Percentiles rank a stretch among this genome's conserved stretches.
phyloP scores from a whole-genome alignment of 2,329 filamentous ascomycete genomes.

The Fusarium gaditjirri region DNA sequence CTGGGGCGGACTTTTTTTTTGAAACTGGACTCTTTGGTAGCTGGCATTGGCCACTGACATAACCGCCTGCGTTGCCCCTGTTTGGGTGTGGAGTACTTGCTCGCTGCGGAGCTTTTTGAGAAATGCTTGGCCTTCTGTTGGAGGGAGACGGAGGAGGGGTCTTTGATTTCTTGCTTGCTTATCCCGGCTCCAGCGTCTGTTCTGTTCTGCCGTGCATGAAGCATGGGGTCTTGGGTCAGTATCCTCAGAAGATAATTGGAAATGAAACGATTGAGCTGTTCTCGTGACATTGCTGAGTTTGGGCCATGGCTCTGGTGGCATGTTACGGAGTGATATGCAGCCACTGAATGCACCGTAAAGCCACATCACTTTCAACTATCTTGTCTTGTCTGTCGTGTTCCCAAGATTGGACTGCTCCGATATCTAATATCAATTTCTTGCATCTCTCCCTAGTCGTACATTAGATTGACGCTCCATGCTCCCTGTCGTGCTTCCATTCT shows the following conservation, averaged over 20 bases:
- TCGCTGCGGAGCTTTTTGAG: conserved; percentile 30
- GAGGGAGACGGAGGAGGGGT: conserved; percentile 22
- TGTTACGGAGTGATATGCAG: conserved; percentile 15
- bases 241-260: neutral
- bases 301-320: neutral
- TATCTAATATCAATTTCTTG: conserved; percentile 25
- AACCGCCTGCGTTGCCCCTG: conserved; percentile 35
- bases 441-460: conserved; percentile 29
- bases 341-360: conserved; percentile 22
- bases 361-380: conserved; percentile 10
- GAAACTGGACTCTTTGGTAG: conserved; percentile 6
- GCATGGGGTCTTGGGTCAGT: conserved; percentile 6
- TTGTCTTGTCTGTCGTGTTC: neutral
- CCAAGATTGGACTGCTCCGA: neutral
- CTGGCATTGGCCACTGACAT: conserved; percentile 32
- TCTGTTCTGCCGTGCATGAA: conserved; percentile 32
- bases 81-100: conserved; percentile 35
- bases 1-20: neutral
- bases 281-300: neutral
- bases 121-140: conserved; percentile 37
- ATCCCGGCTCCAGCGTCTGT: conserved; percentile 34
- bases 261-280: neutral
- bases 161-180: conserved; percentile 33
- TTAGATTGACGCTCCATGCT: conserved; percentile 23
- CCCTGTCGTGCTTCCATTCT: conserved; percentile 31